phyloP scores from a whole-genome alignment of 129 eudicot species.

The Erigeron canadensis region DNA sequence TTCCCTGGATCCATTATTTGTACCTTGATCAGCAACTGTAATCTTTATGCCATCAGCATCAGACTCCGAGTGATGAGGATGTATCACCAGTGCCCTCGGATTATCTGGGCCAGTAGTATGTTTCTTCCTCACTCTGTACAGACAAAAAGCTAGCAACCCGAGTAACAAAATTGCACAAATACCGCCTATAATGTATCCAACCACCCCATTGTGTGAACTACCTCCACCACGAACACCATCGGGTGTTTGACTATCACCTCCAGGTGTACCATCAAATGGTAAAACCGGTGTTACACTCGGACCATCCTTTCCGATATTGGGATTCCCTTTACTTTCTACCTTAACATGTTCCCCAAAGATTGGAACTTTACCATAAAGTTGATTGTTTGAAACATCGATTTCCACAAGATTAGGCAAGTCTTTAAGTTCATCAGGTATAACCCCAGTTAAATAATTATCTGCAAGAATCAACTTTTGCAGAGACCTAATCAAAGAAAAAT shows the following conservation, averaged over 20 bases:
- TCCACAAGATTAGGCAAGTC: constrained; percentile 46
- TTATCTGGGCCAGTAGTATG: constrained; percentile 26
- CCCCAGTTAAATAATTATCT: constrained; percentile 57
- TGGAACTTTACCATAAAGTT: constrained; percentile 62
- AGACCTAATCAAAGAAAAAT: constrained; percentile 58
- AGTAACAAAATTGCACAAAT: constrained; percentile 33
- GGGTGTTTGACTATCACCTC: background rate
- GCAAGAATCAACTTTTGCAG: constrained; percentile 60
- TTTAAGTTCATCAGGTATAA: constrained; percentile 52
- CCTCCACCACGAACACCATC: background rate
- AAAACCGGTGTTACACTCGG: constrained; percentile 37
- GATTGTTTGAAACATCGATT: constrained; percentile 69
- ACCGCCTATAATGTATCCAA: constrained; percentile 45
- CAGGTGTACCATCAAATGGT: constrained; percentile 17
- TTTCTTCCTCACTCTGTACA: constrained; percentile 33
- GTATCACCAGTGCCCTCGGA: constrained; percentile 41
- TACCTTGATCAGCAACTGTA: constrained; percentile 50
- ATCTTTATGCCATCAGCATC: constrained; percentile 54
- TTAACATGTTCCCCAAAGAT: constrained; percentile 41
- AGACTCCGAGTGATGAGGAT: constrained; percentile 68
- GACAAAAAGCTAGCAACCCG: constrained; percentile 42
- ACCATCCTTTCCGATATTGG: constrained; percentile 51
- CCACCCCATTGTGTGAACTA: constrained; percentile 22
- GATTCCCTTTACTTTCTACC: constrained; percentile 48
- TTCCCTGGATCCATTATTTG: constrained; percentile 41